These are phyloP conservation scores for Penicillium sp. DNA, from an alignment of 2,329 filamentous ascomycete species.

Conservation along the genomic window DNA sequence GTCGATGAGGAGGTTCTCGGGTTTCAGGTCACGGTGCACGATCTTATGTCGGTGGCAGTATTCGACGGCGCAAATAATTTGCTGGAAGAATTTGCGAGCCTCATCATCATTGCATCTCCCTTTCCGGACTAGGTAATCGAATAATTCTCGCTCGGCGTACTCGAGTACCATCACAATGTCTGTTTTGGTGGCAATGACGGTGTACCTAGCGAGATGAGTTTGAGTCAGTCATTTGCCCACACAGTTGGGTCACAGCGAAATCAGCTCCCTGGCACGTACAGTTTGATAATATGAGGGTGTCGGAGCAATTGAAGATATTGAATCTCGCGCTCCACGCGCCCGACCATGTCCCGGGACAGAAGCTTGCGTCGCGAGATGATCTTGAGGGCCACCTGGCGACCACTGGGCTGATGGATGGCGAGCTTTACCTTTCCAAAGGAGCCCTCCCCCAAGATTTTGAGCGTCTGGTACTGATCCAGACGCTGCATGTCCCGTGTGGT, in stretches of 20 bases:
- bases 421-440: conserved; percentile 99
- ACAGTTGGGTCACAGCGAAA: neutral
- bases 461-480: conserved; percentile 83
- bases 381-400: conserved; percentile 94
- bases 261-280: conserved; percentile 52
- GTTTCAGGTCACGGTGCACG: conserved; percentile 94
- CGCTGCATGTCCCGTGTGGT: conserved; percentile 64
- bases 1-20: conserved; percentile 92
- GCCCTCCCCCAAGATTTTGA: conserved; percentile 87
- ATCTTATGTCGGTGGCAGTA: conserved; percentile 99
- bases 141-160: conserved; percentile 92
- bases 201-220: conserved; percentile 56
- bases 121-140: conserved; percentile 95
- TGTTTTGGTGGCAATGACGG: conserved; percentile 86
- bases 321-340: conserved; percentile 93
- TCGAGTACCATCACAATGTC: conserved; percentile 99
- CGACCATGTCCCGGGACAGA: conserved; percentile 95
- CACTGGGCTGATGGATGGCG: conserved; percentile 83
- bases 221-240: conserved; percentile 14
- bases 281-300: conserved; percentile 98
- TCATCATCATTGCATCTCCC: conserved; percentile 85
- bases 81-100: conserved; percentile 97
- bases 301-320: conserved; percentile 93
- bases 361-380: conserved; percentile 96
- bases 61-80: conserved; percentile 97